Base-by-base conservation (phyloP, 2,329 filamentous ascomycete species). In the Lasiodiplodia citricola region DNA sequence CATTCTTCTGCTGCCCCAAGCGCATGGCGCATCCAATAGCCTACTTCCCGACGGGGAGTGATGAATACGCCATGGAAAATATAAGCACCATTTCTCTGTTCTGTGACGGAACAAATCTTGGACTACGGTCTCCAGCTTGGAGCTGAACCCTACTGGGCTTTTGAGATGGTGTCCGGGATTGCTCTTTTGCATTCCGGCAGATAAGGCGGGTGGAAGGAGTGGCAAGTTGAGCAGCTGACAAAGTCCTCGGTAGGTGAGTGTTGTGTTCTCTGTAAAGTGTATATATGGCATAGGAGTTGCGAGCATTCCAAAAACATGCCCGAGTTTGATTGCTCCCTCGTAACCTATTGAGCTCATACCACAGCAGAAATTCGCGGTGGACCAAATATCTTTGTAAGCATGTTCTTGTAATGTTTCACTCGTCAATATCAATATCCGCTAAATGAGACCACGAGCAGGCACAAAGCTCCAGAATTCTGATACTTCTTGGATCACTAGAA, bases 11-110 rank as follows among this genome's bases (percentile, higher is more conserved):
- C 28, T 78, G 75, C 2, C 74, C 73, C 11, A 76, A 50, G 47
- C 75, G 68, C n/a, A 73, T 65, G 0, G 72, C 67, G 4, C 74
- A 68, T 21, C 68, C 71, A 2, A 77, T 69, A 21, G 75, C 75
- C 56, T 77, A 74, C 4, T 68, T 69, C 66, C 76, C 75, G 13
- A 76, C 8, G 25, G 10, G 3, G 11, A 14, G 14, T 25, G 14
- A 16, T 18, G 13, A 23, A 23, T 11, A 14, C 23, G 14, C 16
- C 31, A 35, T 35, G 8, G 31, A 35, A 10, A 35, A 8, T 35
- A 10, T 8, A 35, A 7, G 31, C 2, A 55, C 51, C 51, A 16
- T 18, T 55, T 55, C 16, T 55, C 51, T 14, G 11, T 55, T 7
- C 25, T 18, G 25, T 55, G 6, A 8, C 6, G 25, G 2, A 55